phyloP scores from a whole-genome alignment of 2,329 filamentous ascomycete species.

The Penicillium rolfsii region DNA sequence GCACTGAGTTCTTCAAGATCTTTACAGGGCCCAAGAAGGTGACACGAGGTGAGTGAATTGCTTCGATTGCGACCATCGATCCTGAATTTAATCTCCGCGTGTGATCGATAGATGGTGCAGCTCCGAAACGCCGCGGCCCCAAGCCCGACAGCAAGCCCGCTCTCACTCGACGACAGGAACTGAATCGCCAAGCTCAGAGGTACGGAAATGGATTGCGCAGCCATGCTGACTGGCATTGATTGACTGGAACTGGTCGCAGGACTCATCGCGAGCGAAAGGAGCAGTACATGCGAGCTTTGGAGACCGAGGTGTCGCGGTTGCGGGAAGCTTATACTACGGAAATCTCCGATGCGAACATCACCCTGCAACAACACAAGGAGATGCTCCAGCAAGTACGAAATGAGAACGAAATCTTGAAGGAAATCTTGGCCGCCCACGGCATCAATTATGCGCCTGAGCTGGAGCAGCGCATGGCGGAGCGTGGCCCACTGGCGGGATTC shows the following conservation, averaged over 20 bases:
- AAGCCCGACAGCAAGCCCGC: slow-evolving; percentile 97
- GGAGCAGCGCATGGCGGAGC: slow-evolving; percentile 42
- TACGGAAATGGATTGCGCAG: slow-evolving; percentile 45
- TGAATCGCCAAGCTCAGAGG: slow-evolving; percentile 96
- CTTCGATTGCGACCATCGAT: slow-evolving; percentile 3
- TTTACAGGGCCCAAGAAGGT: slow-evolving; percentile 68
- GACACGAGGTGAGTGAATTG: slow-evolving; percentile 72
- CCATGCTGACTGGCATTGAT: neutral
- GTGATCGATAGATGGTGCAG: slow-evolving; percentile 69
- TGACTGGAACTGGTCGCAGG: slow-evolving; percentile 53
- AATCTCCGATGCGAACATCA: slow-evolving; percentile 57
- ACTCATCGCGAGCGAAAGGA: slow-evolving; percentile 97
- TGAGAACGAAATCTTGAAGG: slow-evolving; percentile 77
- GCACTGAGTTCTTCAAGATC: slow-evolving; percentile 54
- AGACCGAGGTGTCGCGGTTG: slow-evolving; percentile 85
- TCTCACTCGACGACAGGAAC: slow-evolving; percentile 84
- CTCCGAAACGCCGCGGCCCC: slow-evolving; percentile 85
- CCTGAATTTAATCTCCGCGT: neutral
- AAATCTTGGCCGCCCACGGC: slow-evolving; percentile 62
- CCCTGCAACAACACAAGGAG: slow-evolving; percentile 69
- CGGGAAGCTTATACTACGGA: slow-evolving; percentile 75
- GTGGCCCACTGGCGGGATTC: slow-evolving; percentile 27
- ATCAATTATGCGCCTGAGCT: slow-evolving; percentile 59
- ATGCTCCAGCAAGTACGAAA: slow-evolving; percentile 71
- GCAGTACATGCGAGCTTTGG: slow-evolving; percentile 89